Conservation (phyloP, 1,284 basidiomycete genomes). For the Erythrobasidium hasegawianum region DNA sequence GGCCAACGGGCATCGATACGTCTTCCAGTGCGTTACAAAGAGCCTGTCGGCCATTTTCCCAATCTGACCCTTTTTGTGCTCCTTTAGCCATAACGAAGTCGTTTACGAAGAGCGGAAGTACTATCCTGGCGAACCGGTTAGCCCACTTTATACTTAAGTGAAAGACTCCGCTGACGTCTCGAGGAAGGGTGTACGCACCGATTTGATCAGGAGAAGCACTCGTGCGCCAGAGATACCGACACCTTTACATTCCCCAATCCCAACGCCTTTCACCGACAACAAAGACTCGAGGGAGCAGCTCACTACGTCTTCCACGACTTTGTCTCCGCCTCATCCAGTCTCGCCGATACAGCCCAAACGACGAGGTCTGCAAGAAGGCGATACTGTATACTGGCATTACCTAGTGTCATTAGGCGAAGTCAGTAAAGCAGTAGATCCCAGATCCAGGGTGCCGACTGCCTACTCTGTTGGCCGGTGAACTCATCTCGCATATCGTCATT, state of each 20-base stretch:
- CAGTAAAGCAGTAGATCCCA: constrained; percentile 21
- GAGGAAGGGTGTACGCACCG: constrained; percentile 43
- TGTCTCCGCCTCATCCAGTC: background rate
- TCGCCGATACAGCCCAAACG: background rate
- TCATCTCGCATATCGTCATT: background rate
- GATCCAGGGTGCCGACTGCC: background rate
- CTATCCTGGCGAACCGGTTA: constrained; percentile 61
- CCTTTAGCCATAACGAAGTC: constrained; percentile 63
- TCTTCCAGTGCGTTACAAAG: constrained; percentile 61
- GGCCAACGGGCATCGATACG: constrained; percentile 76
- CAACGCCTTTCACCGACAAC: background rate
- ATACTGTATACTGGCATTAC: constrained; percentile 73
- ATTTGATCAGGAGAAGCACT: background rate
- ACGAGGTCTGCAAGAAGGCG: constrained; percentile 57
- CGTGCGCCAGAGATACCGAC: background rate
- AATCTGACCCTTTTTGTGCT: background rate
- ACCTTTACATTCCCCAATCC: background rate
- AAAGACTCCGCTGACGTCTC: background rate
- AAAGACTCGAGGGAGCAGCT: background rate
- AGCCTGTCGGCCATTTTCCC: background rate
- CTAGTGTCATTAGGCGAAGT: constrained; percentile 64
- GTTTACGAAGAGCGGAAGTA: constrained; percentile 66
- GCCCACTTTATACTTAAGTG: too few species aligned
- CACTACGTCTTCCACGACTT: background rate
- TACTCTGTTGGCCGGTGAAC: constrained; percentile 6